phyloP scores from a whole-genome alignment of 2,329 filamentous ascomycete genomes.

The Monilinia fructigena region DNA sequence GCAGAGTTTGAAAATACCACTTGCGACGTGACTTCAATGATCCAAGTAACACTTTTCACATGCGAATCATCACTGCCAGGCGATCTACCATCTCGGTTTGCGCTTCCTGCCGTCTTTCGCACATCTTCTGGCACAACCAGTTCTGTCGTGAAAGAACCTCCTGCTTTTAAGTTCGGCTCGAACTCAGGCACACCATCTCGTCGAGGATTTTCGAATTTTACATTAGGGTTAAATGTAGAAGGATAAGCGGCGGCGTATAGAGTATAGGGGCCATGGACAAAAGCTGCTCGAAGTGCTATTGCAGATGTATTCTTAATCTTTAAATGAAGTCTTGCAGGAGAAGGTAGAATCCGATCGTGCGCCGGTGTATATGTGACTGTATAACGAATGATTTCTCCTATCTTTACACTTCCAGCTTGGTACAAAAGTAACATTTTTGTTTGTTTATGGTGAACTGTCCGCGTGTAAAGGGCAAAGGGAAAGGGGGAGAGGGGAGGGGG shows the following conservation, averaged over 20 bases:
- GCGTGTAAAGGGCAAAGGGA: not conserved
- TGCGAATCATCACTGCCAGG: conserved; percentile 44
- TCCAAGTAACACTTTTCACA: conserved; percentile 69
- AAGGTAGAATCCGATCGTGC: conserved; percentile 83
- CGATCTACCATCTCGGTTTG: conserved; percentile 44
- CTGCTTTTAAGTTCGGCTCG: conserved; percentile 94
- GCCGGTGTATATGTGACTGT: conserved; percentile 90
- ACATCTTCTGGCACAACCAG: conserved; percentile 78
- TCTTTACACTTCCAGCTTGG: conserved; percentile 86
- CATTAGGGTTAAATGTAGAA: conserved; percentile 77
- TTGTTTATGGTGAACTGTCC: not conserved
- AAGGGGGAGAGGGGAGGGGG: too few relatives aligned
- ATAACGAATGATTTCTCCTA: conserved; percentile 90
- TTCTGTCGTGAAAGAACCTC: conserved; percentile 78
- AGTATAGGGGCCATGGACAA: conserved; percentile 93
- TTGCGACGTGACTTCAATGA: conserved; percentile 88
- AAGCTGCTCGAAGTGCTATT: conserved; percentile 87
- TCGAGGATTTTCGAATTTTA: conserved; percentile 67
- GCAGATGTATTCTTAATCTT: conserved; percentile 90
- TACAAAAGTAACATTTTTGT: conserved; percentile 82
- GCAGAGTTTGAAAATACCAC: conserved; percentile 91
- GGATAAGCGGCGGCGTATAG: conserved; percentile 86
- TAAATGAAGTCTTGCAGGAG: conserved; percentile 75
- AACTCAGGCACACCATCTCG: conserved; percentile 81
- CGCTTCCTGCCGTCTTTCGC: conserved; percentile 58